A percentile compares a stretch with the other conserved stretches of the same genome.
phyloP scores from a whole-genome alignment of 331 rosid genomes.

The Ulmus americana region DNA sequence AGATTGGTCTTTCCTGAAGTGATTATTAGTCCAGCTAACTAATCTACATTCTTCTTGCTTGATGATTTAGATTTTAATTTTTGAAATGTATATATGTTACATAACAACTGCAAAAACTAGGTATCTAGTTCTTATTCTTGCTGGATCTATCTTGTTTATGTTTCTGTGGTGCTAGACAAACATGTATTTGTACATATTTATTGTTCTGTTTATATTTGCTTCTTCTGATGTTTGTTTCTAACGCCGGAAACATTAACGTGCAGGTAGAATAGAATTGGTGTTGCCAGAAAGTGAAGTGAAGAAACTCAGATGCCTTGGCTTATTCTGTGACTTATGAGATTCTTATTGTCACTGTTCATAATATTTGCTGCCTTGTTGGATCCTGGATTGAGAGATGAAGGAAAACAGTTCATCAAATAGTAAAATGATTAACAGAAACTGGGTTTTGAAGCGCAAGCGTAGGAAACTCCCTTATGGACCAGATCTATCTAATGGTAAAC shows the following conservation, averaged over 20 bases:
- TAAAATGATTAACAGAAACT: conserved; percentile 78
- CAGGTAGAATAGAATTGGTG: conserved; percentile 16
- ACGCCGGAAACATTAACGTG: conserved; percentile 8
- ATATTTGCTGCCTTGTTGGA: conserved; percentile 35
- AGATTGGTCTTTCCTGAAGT: not conserved
- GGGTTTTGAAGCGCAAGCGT: conserved; percentile 96
- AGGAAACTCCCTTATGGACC: conserved; percentile 64
- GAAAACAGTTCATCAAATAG: conserved; percentile 59
- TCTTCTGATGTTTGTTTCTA: conserved; percentile 15
- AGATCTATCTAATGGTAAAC: conserved; percentile 57
- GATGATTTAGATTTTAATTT: not conserved
- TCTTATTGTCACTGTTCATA: conserved; percentile 29
- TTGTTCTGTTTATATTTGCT: conserved; percentile 3
- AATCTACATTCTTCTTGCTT: not conserved
- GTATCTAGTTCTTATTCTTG: not conserved
- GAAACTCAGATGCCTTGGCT: conserved; percentile 19
- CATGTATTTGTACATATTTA: not conserved
- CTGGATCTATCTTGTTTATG: not conserved
- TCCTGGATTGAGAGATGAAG: conserved; percentile 45
- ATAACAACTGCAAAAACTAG: not conserved
- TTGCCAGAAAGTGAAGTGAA: conserved; percentile 14
- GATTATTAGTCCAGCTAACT: not conserved
- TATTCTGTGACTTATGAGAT: conserved; percentile 16
- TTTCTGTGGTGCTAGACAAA: not conserved
- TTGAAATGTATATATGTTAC: not conserved